Percentiles rank a stretch among this genome's conserved stretches.
phyloP scores from a whole-genome alignment of 75 land plant species.

The Ceratopteris richardii region DNA sequence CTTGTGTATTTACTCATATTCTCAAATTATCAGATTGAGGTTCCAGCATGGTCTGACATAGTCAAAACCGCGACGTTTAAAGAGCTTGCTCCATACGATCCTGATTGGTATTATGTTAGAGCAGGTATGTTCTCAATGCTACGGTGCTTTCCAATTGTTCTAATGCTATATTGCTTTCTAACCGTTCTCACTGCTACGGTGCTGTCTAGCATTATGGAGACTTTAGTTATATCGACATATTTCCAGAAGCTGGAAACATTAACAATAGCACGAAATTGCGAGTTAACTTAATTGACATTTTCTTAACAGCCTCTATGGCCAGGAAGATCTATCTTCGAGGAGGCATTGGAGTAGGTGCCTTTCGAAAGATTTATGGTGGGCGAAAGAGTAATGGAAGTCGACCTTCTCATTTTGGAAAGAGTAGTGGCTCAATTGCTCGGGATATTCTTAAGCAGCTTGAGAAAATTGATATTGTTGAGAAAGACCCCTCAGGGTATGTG shows the following conservation, averaged over 20 bases:
- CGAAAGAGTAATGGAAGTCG: constrained; percentile 71
- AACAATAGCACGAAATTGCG: too few relatives aligned
- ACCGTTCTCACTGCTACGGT: too few relatives aligned
- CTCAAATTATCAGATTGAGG: constrained; percentile 39
- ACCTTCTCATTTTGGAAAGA: constrained; percentile 79
- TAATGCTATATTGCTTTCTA: too few relatives aligned
- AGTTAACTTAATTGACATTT: too few relatives aligned
- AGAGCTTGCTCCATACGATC: constrained; percentile 76
- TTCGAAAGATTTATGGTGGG: constrained; percentile 77
- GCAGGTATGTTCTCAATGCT: constrained; percentile 35
- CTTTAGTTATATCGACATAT: too few relatives aligned
- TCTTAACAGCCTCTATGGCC: constrained; percentile 92
- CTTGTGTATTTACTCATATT: too few relatives aligned
- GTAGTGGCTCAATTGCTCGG: constrained; percentile 83
- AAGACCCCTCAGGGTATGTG: constrained; percentile 66
- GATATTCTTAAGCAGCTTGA: constrained; percentile 76
- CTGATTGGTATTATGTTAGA: constrained; percentile 75
- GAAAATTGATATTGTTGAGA: constrained; percentile 55
- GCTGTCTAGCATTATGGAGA: too few relatives aligned
- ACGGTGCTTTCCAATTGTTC: too few relatives aligned
- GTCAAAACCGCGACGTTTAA: constrained; percentile 66
- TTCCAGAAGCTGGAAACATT: too few relatives aligned
- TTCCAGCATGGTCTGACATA: constrained; percentile 66
- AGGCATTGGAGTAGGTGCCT: constrained; percentile 85
- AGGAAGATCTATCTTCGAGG: constrained; percentile 81